Conservation (phyloP, 2,329 filamentous ascomycete species). For the Chaetoscypha palmicola region DNA sequence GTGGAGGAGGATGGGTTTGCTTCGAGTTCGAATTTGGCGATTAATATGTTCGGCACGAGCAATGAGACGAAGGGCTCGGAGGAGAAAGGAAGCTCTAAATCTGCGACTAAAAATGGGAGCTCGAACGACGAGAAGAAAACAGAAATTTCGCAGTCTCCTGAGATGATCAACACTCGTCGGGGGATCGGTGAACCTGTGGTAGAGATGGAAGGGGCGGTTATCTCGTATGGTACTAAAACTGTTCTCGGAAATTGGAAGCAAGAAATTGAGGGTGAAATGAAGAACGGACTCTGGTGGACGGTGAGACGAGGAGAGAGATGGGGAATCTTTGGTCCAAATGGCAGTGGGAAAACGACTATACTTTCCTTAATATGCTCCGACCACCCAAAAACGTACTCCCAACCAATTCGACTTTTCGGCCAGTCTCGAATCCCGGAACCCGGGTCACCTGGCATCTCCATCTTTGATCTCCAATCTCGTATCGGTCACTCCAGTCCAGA, state of each 20-base stretch:
- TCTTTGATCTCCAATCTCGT: conserved; percentile 85
- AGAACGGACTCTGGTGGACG: conserved; percentile 69
- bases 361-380: conserved; percentile 90
- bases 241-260: conserved; percentile 78
- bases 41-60: no score
- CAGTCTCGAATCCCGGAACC: conserved; percentile 69
- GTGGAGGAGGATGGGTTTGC: conserved; percentile 8
- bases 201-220: conserved; percentile 78
- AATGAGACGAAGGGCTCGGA: not conserved
- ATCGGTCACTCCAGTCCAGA: conserved; percentile 94
- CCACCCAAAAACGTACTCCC: conserved; percentile 87
- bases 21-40: not conserved
- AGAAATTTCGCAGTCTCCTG: conserved; percentile 8
- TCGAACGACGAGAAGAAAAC: conserved; percentile 7
- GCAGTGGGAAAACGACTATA: conserved; percentile 91
- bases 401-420: conserved; percentile 82
- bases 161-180: not conserved
- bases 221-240: conserved; percentile 70
- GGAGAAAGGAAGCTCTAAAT: not conserved
- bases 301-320: conserved; percentile 79
- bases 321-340: conserved; percentile 91
- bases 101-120: not conserved
- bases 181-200: conserved; percentile 63
- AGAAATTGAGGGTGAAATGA: conserved; percentile 37
- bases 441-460: conserved; percentile 63